Evolutionary conservation across 2,329 filamentous ascomycete genomes (phyloP), one percentile per base, ranked within the genome.

Genomic region (Graphium sp.): DNA sequence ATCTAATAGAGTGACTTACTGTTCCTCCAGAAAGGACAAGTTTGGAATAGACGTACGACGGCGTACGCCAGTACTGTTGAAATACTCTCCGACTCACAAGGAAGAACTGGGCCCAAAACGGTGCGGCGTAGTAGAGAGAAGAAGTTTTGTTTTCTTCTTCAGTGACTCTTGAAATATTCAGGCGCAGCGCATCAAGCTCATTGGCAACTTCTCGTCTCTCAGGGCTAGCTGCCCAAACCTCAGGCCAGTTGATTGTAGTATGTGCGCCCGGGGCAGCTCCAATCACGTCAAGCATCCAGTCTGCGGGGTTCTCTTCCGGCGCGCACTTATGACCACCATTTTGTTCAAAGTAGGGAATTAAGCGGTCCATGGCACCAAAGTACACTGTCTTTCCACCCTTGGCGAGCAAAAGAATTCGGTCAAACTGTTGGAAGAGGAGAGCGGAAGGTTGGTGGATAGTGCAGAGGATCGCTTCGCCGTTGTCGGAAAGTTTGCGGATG

Each of bases 41-140:
- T 51, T 84, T 84, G 30, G 71, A 67, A 52, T 78, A 82, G 41
- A 85, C 74, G 50, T 84, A 85, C 2, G 65, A 60, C 0, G 79
- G 79, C 2, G 66, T 79, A 29, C 79, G 67, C 77, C 79, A 85
- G 56, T 81, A 81, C 46, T 84, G 78, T 41, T 77, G 61, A 48
- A 81, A 82, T 9, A 81, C 70, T 35, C 78, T 74, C 23, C 58
- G 44, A 7, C 64, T 62, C 21, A 74, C 72, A 34, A 71, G 58
- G 23, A 50, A 54, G 7, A 81, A 48, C 41, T 85, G 79, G 5
- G 52, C 40, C 2, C 30, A 37, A 41, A 82, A 75, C 0, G 75
- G 67, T 14, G 74, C 74, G 2, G 79, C 78, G 35, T 81, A 83
- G 47, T 80, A 74, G 16, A 39, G 57, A 54, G 34, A 58, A 49